Base-by-base conservation (phyloP, 805 yeast species). In the Candida takata region DNA sequence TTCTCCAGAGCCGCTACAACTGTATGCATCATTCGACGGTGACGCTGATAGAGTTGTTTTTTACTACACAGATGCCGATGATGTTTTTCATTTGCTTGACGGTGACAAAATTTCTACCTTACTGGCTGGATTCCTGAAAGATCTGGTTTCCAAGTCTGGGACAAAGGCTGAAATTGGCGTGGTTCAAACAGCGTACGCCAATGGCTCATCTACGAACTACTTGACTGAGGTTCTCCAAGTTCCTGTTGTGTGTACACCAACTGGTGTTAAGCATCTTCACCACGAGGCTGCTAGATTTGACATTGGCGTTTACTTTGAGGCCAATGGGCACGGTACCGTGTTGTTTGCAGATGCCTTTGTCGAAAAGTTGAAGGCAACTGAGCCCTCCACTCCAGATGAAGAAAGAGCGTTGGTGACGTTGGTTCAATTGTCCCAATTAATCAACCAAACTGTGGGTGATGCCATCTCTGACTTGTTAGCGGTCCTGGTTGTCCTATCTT, bases 261-360 rank as follows among this genome's bases (percentile, higher is more conserved):
- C 98, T 3, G 98, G 98, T 27, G 98, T 92, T 24, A 92, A 92
- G 60, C 95, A 92, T 62, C 66, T 92, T 44, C 98, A 92, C 57
- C 97, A 90, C 53, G 71, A 62, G 40, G 95, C 87, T 34, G 92
- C 95, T 1, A 70, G 76, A 29, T 92, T 74, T 53, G 97, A 87
- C 52, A 71, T 90, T 42, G 98, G 98, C 18, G 79, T 92, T 12
- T 92, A 92, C 61, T 92, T 92, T 51, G 98, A 92, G 64, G 98
- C 98, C 36, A 92, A 92, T 56, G 98, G 98, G n/a, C 98, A 92
- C 55, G 98, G 98, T 11, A 92, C 98, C 0, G 95, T 90, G 6
- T 67, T 86, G 15, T 92, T 92, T 55, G 76, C 84, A 5, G 69
- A 74, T 1, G 57, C 62, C 11, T 74, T 75, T 37, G 59, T 59